Evolutionary conservation across 176 grass and related monocot species (phyloP).

Genomic region (Phoenix roebelenii): DNA sequence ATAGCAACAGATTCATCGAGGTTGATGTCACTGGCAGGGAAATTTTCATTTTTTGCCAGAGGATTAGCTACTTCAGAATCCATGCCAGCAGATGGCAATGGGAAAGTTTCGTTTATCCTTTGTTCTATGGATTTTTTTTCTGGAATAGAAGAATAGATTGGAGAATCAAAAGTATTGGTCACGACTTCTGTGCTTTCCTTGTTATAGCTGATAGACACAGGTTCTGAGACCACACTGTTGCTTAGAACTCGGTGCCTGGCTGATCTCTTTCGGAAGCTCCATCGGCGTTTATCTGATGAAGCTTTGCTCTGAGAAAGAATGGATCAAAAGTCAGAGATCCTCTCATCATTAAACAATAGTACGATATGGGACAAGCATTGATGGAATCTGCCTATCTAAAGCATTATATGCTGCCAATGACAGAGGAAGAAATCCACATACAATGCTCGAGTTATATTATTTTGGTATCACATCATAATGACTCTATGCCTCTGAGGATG

Average conservation of each 20-base stretch:
- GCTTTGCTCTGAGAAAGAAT: conserved; percentile 48
- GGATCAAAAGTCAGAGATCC: no score
- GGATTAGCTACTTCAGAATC: conserved; percentile 32
- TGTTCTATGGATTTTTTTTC: conserved; percentile 41
- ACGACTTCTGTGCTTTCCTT: conserved; percentile 66
- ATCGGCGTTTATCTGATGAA: conserved; percentile 83
- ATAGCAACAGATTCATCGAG: conserved; percentile 32
- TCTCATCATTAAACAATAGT: conserved; percentile 1
- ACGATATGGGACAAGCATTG: not conserved
- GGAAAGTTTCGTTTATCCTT: conserved; percentile 20
- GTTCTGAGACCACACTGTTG: conserved; percentile 65
- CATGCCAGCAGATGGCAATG: conserved; percentile 17
- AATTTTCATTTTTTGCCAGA: conserved; percentile 19
- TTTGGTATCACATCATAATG: no score
- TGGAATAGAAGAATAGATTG: conserved; percentile 54
- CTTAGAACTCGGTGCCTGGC: conserved; percentile 82
- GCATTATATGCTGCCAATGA: no score
- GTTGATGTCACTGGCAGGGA: conserved; percentile 24
- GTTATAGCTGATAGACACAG: conserved; percentile 56
- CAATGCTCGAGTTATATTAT: no score
- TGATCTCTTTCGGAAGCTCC: conserved; percentile 96
- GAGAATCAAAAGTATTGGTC: conserved; percentile 41
- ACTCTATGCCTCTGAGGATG: no score
- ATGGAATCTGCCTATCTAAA: not conserved
- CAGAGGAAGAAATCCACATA: no score